A percentile compares a stretch with the other conserved stretches of the same genome.
Evolutionary conservation across 1,284 basidiomycete genomes (phyloP).

Genomic region (Cryptococcus hybrid): DNA sequence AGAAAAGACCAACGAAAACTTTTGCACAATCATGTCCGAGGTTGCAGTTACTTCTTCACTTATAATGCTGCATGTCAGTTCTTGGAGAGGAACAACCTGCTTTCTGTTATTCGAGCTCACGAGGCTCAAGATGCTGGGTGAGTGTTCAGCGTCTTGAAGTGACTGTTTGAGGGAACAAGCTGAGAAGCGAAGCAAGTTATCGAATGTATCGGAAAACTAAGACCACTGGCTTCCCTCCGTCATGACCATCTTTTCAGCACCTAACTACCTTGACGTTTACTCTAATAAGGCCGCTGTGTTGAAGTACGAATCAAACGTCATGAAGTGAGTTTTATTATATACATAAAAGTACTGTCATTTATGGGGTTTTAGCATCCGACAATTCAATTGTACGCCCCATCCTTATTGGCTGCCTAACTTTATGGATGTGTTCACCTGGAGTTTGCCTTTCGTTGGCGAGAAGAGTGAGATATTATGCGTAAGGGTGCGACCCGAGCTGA

Average conservation of each 20-base stretch:
- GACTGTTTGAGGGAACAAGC: neutral
- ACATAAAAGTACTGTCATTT: neutral
- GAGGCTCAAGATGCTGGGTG: conserved; percentile 94
- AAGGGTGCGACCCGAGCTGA: conserved; percentile 1
- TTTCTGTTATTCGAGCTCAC: conserved; percentile 93
- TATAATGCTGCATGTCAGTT: conserved; percentile 92
- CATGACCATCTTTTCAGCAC: conserved; percentile 95
- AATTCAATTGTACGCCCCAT: conserved; percentile 94
- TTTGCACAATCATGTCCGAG: conserved; percentile 91
- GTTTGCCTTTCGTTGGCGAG: conserved; percentile 95
- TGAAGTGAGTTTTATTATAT: conserved; percentile 59
- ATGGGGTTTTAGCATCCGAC: conserved; percentile 52
- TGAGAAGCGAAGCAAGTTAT: conserved; percentile 54
- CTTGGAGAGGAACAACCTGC: conserved; percentile 85
- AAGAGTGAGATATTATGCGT: conserved; percentile 65
- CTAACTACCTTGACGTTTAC: conserved; percentile 95
- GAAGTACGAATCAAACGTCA: conserved; percentile 95
- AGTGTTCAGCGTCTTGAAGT: conserved; percentile 31
- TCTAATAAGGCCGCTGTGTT: conserved; percentile 96
- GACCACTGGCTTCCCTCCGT: conserved; percentile 83
- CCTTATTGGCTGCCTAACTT: conserved; percentile 98
- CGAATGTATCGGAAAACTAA: conserved; percentile 98
- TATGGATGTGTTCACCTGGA: conserved; percentile 99
- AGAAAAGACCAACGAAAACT: conserved; percentile 79
- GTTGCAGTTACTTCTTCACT: conserved; percentile 97